Evolutionary conservation across 768 basidiomycete species (phyloP).

Genomic region (Boletus patriciae): DNA sequence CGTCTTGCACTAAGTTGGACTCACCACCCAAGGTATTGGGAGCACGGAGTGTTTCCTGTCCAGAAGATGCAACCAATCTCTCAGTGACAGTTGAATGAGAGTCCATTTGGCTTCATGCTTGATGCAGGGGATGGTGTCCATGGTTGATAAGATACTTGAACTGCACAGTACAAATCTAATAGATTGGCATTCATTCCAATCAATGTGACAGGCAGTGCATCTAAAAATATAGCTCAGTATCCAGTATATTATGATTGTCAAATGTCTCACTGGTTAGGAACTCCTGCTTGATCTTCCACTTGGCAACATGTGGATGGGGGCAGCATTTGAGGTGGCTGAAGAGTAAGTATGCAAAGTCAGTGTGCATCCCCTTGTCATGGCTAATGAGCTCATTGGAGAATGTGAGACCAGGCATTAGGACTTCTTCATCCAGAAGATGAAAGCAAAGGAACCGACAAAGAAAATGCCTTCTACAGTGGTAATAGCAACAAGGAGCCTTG

Average conservation of each 20-base stretch:
- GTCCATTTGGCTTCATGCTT: too few species aligned
- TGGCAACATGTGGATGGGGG: slow-evolving; percentile 77
- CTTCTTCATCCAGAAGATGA: slow-evolving; percentile 98
- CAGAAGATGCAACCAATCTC: too few species aligned
- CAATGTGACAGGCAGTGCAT: slow-evolving; percentile 80
- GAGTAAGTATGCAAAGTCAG: slow-evolving; percentile 91
- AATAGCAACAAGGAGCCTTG: slow-evolving; percentile 87
- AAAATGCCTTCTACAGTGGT: slow-evolving; percentile 97
- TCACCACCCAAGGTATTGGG: too few species aligned
- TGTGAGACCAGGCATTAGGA: slow-evolving; percentile 93
- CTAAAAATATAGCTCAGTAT: slow-evolving; percentile 33
- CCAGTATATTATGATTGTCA: rapidly evolving
- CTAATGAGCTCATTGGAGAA: slow-evolving; percentile 97
- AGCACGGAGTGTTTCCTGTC: too few species aligned
- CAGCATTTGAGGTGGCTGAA: slow-evolving; percentile 79
- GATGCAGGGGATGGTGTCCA: too few species aligned
- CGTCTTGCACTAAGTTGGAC: too few species aligned
- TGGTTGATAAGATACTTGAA: too few species aligned
- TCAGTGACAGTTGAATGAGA: too few species aligned
- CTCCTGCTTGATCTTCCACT: slow-evolving; percentile 74
- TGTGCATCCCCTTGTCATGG: slow-evolving; percentile 94
- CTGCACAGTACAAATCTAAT: too few species aligned
- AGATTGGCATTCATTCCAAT: slow-evolving; percentile 92
- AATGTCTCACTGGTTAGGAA: slow-evolving; percentile 66
- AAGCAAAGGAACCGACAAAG: slow-evolving; percentile 91